Base-by-base conservation (phyloP, 208 protist genomes). In the Leishmania mexicana region DNA sequence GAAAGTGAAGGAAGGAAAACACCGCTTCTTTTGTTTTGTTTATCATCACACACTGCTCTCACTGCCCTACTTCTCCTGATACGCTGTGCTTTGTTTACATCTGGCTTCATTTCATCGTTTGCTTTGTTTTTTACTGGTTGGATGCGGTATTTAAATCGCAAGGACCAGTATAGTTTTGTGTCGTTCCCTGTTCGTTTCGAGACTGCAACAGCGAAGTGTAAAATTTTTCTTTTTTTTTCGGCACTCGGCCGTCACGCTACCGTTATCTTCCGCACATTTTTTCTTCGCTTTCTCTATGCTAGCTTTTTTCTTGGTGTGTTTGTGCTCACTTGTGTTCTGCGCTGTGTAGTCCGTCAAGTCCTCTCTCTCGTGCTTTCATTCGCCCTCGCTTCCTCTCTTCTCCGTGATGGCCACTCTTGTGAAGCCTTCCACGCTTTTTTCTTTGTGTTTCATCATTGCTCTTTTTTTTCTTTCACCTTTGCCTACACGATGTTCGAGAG, bases 81-180 rank as follows among this genome's bases (percentile, higher is more conserved):
- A 42, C 67, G n/a, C 24, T 75, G 47, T 80, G 17, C 38, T 21
- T 75, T 38, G 70, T 31, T 31, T 47, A 45, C 40, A 21, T 35
- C 51, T 62, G 51, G 49, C 31, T 76, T 57, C 73, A n/a, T n/a
- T 38, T 75, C 28, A 60, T 62, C 35, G 28, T 31, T 57, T 24
- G 73, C 15, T 81, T 80, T 79, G 79, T 58, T 88, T 70, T 78
- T 72, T 81, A 49, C 79, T 77, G 28, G 19, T 77, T 73, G 17
- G 31, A 31, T 31, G 28, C 24, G 21, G 40, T 21, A 42, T 60
- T 67, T 24, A 6, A 51, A 28, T 31, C 51, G 19, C 70, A 51
- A 74, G 45, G 47, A 1, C 7, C 28, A 35, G 40, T 76, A 13
- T 76, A 64, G 73, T 28, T 10, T 7, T 58, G 53, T 45, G 31